Conservation (phyloP, 1,284 basidiomycete genomes). For the Heliocybe sulcata region DNA sequence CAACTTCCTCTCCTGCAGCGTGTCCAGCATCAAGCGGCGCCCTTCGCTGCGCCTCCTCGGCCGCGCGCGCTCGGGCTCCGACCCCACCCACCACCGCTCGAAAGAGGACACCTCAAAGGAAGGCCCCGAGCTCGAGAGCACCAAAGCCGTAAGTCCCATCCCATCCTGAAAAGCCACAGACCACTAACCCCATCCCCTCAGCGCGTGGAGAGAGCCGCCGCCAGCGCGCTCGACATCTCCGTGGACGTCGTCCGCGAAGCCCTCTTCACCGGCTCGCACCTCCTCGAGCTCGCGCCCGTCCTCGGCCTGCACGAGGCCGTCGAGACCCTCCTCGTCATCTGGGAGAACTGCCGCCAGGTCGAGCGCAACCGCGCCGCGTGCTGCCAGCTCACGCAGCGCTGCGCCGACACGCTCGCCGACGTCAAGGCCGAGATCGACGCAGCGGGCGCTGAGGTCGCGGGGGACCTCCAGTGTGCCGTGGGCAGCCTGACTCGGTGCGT, state of each 20-base stretch:
- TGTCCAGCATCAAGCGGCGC: neutral
- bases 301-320: constrained; percentile 50
- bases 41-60: constrained; percentile 11
- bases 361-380: constrained; percentile 48
- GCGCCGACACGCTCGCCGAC: constrained; percentile 39
- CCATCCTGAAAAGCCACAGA: neutral
- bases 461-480: constrained; percentile 32
- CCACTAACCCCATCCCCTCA: constrained; percentile 12
- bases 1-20: neutral
- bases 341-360: constrained; percentile 51
- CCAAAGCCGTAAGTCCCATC: constrained; percentile 32
- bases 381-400: constrained; percentile 42
- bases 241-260: constrained; percentile 39
- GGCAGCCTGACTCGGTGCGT: too few relatives aligned
- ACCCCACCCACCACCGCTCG: constrained; percentile 21
- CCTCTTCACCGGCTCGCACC: constrained; percentile 35
- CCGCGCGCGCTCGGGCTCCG: constrained; percentile 22
- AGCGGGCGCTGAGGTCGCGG: constrained; percentile 27
- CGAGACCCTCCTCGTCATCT: constrained; percentile 45
- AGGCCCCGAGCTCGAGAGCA: constrained; percentile 36
- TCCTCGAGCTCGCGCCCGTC: constrained; percentile 48
- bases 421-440: constrained; percentile 36
- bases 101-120: constrained; percentile 21
- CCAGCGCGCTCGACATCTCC: constrained; percentile 35
- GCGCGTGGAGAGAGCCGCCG: constrained; percentile 38